phyloP scores from a whole-genome alignment of 345 rosid genomes.

The Aquilaria sinensis region DNA sequence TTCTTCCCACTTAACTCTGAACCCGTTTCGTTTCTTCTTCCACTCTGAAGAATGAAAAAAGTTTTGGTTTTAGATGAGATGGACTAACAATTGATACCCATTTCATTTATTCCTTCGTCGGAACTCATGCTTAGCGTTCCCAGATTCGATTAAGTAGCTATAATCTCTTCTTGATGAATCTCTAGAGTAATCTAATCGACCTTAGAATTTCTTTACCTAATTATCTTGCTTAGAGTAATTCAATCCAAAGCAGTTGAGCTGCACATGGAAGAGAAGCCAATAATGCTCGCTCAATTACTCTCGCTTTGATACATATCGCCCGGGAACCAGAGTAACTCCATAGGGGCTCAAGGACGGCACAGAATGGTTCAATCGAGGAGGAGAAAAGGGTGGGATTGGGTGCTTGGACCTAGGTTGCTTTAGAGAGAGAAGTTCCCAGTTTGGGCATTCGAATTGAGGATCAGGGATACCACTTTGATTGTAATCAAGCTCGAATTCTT shows the following conservation, averaged over 20 bases:
- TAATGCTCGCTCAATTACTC: slow-evolving; percentile 34
- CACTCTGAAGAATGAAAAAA: no score
- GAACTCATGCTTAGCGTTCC: no score
- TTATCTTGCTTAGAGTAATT: no score
- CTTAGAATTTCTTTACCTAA: no score
- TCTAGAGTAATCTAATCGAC: no score
- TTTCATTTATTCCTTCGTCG: no score
- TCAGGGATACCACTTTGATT: background rate
- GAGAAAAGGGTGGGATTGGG: background rate
- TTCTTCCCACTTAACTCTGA: no score
- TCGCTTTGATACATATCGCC: slow-evolving; percentile 70
- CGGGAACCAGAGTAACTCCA: slow-evolving; percentile 43
- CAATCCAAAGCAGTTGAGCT: slow-evolving; percentile 4
- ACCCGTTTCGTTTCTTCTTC: no score
- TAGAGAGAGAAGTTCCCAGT: slow-evolving; percentile 1
- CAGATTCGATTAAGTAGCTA: no score
- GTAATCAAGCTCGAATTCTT: slow-evolving; percentile 25
- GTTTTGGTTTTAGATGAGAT: no score
- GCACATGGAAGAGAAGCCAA: slow-evolving; percentile 12
- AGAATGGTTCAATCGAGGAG: background rate
- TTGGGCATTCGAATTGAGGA: background rate
- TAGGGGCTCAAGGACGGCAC: slow-evolving; percentile 5
- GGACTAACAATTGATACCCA: no score
- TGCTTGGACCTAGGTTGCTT: slow-evolving; percentile 22
- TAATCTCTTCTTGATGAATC: no score